Conservation (phyloP, 148 eudicot genomes). For the Persicaria tinctoria region DNA sequence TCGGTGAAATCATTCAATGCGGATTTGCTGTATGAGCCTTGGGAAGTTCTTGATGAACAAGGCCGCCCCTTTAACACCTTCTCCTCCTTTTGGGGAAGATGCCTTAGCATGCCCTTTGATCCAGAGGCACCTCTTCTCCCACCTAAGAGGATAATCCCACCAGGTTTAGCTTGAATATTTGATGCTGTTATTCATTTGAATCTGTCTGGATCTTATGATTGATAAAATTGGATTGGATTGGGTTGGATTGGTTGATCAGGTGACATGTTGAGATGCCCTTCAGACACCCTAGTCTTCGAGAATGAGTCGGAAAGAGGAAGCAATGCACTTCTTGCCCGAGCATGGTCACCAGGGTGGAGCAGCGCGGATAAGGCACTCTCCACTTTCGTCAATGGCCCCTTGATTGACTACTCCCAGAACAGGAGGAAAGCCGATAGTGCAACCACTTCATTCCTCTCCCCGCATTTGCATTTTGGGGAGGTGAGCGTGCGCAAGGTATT, state of each 20-base stretch:
- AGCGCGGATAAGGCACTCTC: constrained; percentile 86
- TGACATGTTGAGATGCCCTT: constrained; percentile 63
- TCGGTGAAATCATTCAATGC: constrained; percentile 84
- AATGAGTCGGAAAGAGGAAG: constrained; percentile 87
- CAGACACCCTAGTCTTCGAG: constrained; percentile 70
- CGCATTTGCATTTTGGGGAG: constrained; percentile 95
- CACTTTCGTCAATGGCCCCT: constrained; percentile 72
- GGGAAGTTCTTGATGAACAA: constrained; percentile 73
- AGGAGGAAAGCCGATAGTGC: constrained; percentile 96
- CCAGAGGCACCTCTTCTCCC: constrained; percentile 96
- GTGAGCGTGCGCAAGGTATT: constrained; percentile 85
- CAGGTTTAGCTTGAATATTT: constrained; percentile 34
- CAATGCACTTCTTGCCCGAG: constrained; percentile 95
- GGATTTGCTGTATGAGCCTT: constrained; percentile 92
- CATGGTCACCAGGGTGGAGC: constrained; percentile 99
- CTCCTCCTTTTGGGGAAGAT: constrained; percentile 78
- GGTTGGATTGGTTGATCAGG: constrained; percentile 28
- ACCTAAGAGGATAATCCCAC: constrained; percentile 74
- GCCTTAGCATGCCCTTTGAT: constrained; percentile 97
- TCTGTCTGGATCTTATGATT: too few relatives aligned
- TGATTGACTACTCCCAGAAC: constrained; percentile 74
- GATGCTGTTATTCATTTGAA: too few relatives aligned
- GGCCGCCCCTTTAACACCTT: constrained; percentile 78
- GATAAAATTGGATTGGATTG: neutral
- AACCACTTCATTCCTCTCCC: constrained; percentile 94